Evolutionary conservation across 2,329 filamentous ascomycete genomes (phyloP).

Genomic region (Calonectria henricotiae): DNA sequence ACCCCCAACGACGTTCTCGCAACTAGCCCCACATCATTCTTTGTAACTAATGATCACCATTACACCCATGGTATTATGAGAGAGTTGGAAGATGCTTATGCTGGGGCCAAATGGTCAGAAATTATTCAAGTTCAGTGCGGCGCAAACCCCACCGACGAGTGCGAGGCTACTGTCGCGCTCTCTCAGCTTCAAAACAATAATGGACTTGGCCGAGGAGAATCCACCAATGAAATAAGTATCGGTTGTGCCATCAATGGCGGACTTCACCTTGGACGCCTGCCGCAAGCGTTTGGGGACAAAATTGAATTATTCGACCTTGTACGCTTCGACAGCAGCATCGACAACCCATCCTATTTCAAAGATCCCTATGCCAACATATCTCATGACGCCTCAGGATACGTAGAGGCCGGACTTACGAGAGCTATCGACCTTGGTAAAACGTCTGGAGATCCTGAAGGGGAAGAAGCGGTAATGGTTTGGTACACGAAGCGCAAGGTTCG

Average conservation of each 20-base stretch:
- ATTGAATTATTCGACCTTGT: conserved; percentile 61
- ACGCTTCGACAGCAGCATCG: conserved; percentile 63
- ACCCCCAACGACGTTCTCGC: conserved; percentile 75
- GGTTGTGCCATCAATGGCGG: conserved; percentile 63
- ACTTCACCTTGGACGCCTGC: conserved; percentile 62
- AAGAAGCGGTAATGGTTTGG: conserved; percentile 67
- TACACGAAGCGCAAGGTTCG: conserved; percentile 31
- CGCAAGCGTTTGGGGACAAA: conserved; percentile 42
- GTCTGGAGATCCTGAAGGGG: conserved; percentile 56
- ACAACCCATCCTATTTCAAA: conserved; percentile 73
- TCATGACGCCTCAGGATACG: conserved; percentile 69
- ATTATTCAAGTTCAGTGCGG: conserved; percentile 61
- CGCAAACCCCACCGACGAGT: conserved; percentile 53
- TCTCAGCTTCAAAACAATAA: conserved; percentile 69
- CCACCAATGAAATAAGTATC: conserved; percentile 62
- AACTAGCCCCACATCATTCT: conserved; percentile 65
- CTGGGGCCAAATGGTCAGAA: conserved; percentile 65
- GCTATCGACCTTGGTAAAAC: conserved; percentile 58
- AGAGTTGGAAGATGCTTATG: conserved; percentile 64
- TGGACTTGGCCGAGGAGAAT: conserved; percentile 68
- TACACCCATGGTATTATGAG: conserved; percentile 67
- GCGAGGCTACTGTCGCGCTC: conserved; percentile 61
- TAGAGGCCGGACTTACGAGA: conserved; percentile 66
- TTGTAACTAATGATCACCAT: conserved; percentile 75
- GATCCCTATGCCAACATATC: conserved; percentile 66